Evolutionary conservation across 139 green algal species (phyloP).

Genomic region (Pleodorina starrii): DNA sequence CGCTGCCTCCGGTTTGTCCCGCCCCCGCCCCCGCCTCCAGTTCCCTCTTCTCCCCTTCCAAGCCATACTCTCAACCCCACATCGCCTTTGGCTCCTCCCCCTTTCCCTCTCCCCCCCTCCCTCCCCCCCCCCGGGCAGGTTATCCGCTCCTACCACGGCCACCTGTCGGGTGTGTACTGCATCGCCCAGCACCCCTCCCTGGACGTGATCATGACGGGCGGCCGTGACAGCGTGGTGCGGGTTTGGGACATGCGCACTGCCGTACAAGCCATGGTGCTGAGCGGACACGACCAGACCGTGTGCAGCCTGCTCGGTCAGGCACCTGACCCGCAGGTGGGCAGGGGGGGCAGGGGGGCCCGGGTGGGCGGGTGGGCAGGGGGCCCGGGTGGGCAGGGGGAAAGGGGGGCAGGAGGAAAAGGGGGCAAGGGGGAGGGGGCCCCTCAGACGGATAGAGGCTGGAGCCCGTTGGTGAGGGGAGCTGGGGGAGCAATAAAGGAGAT

Average conservation of each 20-base stretch:
- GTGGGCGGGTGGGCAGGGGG: conserved; percentile 74
- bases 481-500: no score
- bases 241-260: conserved; percentile 99
- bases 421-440: no score
- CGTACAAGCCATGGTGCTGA: conserved; percentile 73
- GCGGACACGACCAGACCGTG: conserved; percentile 96
- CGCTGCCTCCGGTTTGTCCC: no score
- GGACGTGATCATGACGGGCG: conserved; percentile 95
- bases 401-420: not conserved
- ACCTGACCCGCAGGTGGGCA: conserved; percentile 87
- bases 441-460: no score
- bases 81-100: no score
- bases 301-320: conserved; percentile 88
- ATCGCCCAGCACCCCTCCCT: conserved; percentile 96
- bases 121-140: conserved; percentile 71
- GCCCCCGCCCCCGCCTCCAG: no score
- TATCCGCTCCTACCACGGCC: conserved; percentile 98
- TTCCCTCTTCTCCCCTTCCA: no score
- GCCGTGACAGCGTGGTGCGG: conserved; percentile 90
- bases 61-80: no score
- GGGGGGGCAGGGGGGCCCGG: not conserved
- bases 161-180: conserved; percentile 97
- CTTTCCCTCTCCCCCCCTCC: no score
- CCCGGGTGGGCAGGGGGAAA: not conserved
- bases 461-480: no score